Conservation (phyloP, 345 rosid genomes). For the Erodium maritimum region DNA sequence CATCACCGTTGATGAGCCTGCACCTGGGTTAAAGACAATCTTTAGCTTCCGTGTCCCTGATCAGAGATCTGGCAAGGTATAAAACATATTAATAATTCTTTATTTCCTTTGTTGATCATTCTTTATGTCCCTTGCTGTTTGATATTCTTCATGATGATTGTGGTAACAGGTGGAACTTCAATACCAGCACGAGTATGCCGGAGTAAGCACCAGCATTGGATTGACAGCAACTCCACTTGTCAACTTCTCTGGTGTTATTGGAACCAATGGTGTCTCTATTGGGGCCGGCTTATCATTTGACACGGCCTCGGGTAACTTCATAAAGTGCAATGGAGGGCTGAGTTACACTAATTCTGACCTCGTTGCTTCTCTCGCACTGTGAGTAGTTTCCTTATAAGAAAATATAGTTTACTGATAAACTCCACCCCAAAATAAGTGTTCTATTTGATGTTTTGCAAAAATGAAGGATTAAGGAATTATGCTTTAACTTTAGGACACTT, state of each 20-base stretch:
- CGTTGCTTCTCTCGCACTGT: slow-evolving; percentile 68
- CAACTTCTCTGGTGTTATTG: slow-evolving; percentile 86
- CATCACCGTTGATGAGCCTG: slow-evolving; percentile 65
- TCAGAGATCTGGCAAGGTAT: too few species aligned
- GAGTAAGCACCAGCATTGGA: slow-evolving; percentile 73
- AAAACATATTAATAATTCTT: not conserved
- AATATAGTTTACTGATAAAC: too few species aligned
- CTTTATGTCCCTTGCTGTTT: not conserved
- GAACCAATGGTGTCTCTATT: slow-evolving; percentile 40
- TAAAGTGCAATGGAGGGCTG: slow-evolving; percentile 65
- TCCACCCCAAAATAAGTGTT: too few species aligned
- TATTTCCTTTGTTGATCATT: too few species aligned
- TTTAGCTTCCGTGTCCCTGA: slow-evolving; percentile 82
- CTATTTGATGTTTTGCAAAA: too few species aligned
- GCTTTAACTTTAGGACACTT: too few species aligned
- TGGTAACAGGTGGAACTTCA: slow-evolving; percentile 70
- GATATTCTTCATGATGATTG: slow-evolving; percentile 8
- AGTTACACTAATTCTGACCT: slow-evolving; percentile 58
- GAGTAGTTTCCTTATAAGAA: too few species aligned
- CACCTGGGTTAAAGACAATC: slow-evolving; percentile 85
- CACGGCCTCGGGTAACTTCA: slow-evolving; percentile 61
- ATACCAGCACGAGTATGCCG: slow-evolving; percentile 82
- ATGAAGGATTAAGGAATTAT: too few species aligned
- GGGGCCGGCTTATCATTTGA: slow-evolving; percentile 86
- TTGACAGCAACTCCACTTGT: slow-evolving; percentile 70